Base-by-base conservation (phyloP, 352 stramenopile species). In the Globisporangium spinosum region DNA sequence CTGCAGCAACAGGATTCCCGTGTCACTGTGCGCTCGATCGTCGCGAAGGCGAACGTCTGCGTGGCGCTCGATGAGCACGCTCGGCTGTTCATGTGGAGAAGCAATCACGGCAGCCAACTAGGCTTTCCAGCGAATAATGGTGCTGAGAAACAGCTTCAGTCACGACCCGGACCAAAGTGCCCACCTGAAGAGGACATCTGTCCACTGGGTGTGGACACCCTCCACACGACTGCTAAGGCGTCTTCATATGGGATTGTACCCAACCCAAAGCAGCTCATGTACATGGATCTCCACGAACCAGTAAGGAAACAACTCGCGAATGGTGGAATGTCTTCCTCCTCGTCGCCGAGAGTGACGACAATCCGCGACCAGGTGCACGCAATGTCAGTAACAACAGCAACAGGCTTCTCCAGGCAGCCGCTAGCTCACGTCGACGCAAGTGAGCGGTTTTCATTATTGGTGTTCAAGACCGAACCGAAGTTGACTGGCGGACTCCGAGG, bases 51-150 rank as follows among this genome's bases (percentile, higher is more conserved):
- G 23, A 75, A 83, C 53, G 56, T 68, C 17, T 72, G 65, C 1
- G 25, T 89, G 35, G 82, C 67, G 2, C 32, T 89, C 10, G 82
- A 90, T 43, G 82, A 85, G 6, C 69, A 82, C 40, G 70, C 75
- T 4, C 75, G 77, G 29, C 56, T 90, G 34, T 88, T 88, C 27
- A 65, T 70, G 0, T 90, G 82, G 80, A 80, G 82, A 23, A 68
- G 79, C 66, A 89, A 89, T 51, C 20, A 34, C 17, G 60, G 71
- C 1, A 68, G 70, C 3, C 79, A 88, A 61, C 69, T 88, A 27
- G 78, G 82, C 20, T 9, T 76, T n/a, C 10, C 45, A 29, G 40
- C 56, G 12, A 45, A 1, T 15, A 45, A 15, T 45, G 38, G 12
- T 45, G 12, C 3, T 45, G 38, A 45, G 38, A 45, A 20, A 8